Base-by-base conservation (phyloP, 164 flowering plant species). In the Pachysandra terminalis region DNA sequence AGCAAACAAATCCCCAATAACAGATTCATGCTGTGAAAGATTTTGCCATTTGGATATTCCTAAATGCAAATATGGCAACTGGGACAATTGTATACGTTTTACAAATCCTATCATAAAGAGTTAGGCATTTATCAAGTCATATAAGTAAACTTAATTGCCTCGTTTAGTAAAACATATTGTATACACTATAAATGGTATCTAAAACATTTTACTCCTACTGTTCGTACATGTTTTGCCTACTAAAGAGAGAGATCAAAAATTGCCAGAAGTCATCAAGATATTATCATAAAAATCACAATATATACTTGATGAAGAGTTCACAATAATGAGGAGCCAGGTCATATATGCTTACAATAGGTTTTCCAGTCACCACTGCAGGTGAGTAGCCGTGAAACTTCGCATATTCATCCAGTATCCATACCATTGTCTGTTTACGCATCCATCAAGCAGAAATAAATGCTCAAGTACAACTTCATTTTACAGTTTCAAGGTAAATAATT, bases 321-420 rank as follows among this genome's bases (percentile, higher is more conserved):
- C 32, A 56, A 24, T 19, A 25, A 45, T 48, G 53, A 27, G 1
- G 51, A 45, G 51, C 51, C 14, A 10, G 15, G 51, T 45, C 51
- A 45, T 45, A 19, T 53, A 49, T 65, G 83, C 97, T 89, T 80
- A 95, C 98, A 64, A 79, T 79, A 14, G 86, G 86, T 70, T 81
- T 79, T 68, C 86, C 84, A 28, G 86, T 81, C 61, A 83, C 86
- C 2, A 81, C 81, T 23, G 84, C 84, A 14, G 84, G 84, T 19
- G 84, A 83, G 66, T 83, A 49, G 45, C 86, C 86, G 64, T 83
- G 86, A 59, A 83, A 83, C 61, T 83, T 83, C 9, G 86, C 79
- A 68, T 79, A 83, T 58, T 83, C 86, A 56, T 81, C 84, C 16
- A 83, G 71, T 56, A 83, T 81, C 84, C 84, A 83, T 52, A 84